Conservation (phyloP, 306 rosid genomes). For the Coriaria nepalensis region DNA sequence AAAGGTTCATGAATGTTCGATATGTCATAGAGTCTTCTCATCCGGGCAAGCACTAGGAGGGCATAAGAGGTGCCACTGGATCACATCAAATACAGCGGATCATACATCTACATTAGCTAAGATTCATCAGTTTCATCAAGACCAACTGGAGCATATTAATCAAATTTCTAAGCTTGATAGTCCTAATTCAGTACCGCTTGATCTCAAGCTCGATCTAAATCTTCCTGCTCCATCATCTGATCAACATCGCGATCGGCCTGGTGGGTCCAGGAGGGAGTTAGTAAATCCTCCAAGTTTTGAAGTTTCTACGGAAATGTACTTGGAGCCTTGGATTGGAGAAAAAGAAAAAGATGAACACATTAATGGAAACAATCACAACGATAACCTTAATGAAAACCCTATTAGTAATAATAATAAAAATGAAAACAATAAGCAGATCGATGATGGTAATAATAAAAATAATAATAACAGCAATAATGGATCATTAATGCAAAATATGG, state of each 20-base stretch:
- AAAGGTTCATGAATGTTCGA: constrained; percentile 83
- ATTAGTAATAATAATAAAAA: constrained; percentile 9
- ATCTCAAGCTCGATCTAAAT: constrained; percentile 73
- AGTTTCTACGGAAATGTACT: constrained; percentile 37
- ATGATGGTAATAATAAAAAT: constrained; percentile 16
- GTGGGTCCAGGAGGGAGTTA: constrained; percentile 8
- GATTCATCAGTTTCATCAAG: constrained; percentile 52
- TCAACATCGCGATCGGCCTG: too few relatives aligned
- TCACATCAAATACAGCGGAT: constrained; percentile 43
- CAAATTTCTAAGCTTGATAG: constrained; percentile 33
- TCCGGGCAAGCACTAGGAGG: constrained; percentile 93
- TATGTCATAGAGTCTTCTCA: constrained; percentile 80
- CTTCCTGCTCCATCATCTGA: constrained; percentile 41
- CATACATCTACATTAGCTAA: constrained; percentile 34
- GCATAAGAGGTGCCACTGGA: constrained; percentile 94
- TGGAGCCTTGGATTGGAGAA: constrained; percentile 46
- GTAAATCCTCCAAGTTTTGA: constrained; percentile 4
- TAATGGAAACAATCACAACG: constrained; percentile 18
- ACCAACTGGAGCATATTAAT: constrained; percentile 29
- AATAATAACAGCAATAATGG: constrained; percentile 15
- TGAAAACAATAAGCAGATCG: constrained; percentile 4
- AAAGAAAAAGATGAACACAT: constrained; percentile 22
- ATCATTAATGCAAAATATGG: constrained; percentile 22
- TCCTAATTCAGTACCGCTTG: constrained; percentile 30
- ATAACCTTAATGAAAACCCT: constrained; percentile 1